Conservation (phyloP, 2,329 filamentous ascomycete species). For the Xylariaceae sp. region DNA sequence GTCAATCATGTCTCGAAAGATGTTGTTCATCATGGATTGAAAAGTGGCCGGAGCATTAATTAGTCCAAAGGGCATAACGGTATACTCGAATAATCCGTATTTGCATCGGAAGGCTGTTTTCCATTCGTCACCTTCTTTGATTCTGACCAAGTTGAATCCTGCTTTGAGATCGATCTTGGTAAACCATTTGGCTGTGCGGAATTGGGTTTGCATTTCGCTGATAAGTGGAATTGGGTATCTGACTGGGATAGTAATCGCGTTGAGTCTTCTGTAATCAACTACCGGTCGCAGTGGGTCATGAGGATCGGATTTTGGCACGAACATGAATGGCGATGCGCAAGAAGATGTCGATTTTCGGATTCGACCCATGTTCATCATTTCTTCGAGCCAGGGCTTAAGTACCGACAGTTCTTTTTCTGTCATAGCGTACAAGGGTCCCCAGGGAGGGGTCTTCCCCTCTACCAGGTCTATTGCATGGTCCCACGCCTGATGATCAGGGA, state of each 20-base stretch:
- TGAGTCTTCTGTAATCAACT: constrained; percentile 31
- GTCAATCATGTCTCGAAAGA: constrained; percentile 9
- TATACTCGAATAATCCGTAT: constrained; percentile 35
- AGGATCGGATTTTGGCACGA: constrained; percentile 27
- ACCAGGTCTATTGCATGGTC: no score
- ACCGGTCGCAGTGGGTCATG: constrained; percentile 22
- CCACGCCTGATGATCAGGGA: no score
- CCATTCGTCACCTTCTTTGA: constrained; percentile 34
- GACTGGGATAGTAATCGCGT: constrained; percentile 31
- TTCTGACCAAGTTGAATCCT: constrained; percentile 25
- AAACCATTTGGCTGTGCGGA: constrained; percentile 19
- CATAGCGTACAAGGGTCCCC: no score
- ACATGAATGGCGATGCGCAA: constrained; percentile 4
- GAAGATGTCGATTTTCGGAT: no score
- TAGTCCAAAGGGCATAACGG: constrained; percentile 36
- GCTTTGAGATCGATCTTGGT: constrained; percentile 14
- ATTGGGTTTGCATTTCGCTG: constrained; percentile 18
- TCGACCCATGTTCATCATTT: no score
- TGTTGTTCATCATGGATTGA: constrained; percentile 13
- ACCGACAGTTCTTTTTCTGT: no score
- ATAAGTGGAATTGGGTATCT: constrained; percentile 29
- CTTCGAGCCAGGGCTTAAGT: no score
- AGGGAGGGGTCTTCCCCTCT: no score
- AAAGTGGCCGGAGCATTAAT: constrained; percentile 20
- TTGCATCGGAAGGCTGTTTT: constrained; percentile 35